Evolutionary conservation across 2,329 filamentous ascomycete species (phyloP), one percentile per base, ranked within the genome.

Genomic region (Phialophora chinensis): DNA sequence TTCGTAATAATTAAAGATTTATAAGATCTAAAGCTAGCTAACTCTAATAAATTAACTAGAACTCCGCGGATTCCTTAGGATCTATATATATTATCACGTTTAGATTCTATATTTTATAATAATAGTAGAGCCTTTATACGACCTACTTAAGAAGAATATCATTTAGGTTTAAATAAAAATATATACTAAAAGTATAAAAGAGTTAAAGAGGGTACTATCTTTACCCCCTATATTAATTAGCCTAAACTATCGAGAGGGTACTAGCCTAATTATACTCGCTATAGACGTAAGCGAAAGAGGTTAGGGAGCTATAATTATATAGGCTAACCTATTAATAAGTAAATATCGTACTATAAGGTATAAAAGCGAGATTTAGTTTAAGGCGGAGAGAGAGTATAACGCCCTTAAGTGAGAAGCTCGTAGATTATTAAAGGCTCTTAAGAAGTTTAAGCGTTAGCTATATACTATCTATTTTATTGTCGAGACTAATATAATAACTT

Each of bases 381-480:
- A 25, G 25, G 17, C 33, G 0, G 10, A 57, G 10, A 1, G 2
- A 10, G 35, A 38, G 12, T 57, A 57, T 14, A 25, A 57, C 27
- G 10, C 33, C 1, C 11, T 57, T 1, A 57, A 57, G 11, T 7
- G 55, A 20, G 55, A 57, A 33, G 17, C 5, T n/a, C 23, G 14
- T 0, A 0, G 1, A 10, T 27, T 29, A 4, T 23, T 58, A 47
- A 44, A 58, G 17, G 35, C 35, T 7, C n/a, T 58, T 44, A 58
- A 58, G 55, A 58, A 58, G 56, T 38, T 47, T 47, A 47, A 47
- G 14, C 20, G 20, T 7, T 58, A 59, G n/a, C 20, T 58, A 58
- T 58, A 58, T n/a, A n/a, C 20, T 8, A 35, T 58, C 10, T 12
- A 11, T 1, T 58, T 58, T 47, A 29, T 58, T 17, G 5, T 58